Base-by-base conservation (phyloP, 352 stramenopile genomes). In the Pythium insidiosum region DNA sequence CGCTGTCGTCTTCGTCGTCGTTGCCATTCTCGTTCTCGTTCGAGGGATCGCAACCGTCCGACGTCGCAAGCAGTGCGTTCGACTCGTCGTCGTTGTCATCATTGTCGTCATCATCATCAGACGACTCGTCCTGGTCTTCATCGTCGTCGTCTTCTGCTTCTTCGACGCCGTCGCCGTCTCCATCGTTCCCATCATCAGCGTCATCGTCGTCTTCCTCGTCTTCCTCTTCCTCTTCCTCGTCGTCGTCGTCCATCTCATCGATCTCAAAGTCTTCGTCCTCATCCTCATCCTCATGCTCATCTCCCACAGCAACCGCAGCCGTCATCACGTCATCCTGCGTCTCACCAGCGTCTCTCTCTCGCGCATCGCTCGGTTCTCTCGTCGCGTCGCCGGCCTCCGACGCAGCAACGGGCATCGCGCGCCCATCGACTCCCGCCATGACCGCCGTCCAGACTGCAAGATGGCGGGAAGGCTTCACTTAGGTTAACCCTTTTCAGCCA, bases 251-350 rank as follows among this genome's bases (percentile, higher is more conserved):
- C 28, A 60, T 53, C 44, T 28, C 37, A 11, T 60, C 52, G 18
- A 60, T 33, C 24, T 54, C 52, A 28, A 60, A 60, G 33, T 60
- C 52, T 30, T 36, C 52, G 23, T 60, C 44, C 25, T 38, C 48
- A 20, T 60, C 52, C 0, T 60, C 34, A 11, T 39, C 52, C 12
- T 33, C n/a, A n/a, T 20, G 33, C 13, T 60, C 52, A 7, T 58
- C 43, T 26, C 46, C 42, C 18, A 22, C 30, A 0, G 23, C 29
- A 11, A 38, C 26, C 43, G 19, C 12, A 43, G 9, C 28, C 1
- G 21, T 5, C 11, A 5, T 31, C 4, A n/a, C 3, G 12, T 26
- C 28, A 39, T 26, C 5, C 4, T 40, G 30, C 3, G 4, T n/a
- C n/a, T n/a, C n/a, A n/a, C 30, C 28, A 9, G 28, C 28, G 28